Evolutionary conservation across 352 stramenopile genomes (phyloP).

Genomic region (Pseudoperonospora humuli): DNA sequence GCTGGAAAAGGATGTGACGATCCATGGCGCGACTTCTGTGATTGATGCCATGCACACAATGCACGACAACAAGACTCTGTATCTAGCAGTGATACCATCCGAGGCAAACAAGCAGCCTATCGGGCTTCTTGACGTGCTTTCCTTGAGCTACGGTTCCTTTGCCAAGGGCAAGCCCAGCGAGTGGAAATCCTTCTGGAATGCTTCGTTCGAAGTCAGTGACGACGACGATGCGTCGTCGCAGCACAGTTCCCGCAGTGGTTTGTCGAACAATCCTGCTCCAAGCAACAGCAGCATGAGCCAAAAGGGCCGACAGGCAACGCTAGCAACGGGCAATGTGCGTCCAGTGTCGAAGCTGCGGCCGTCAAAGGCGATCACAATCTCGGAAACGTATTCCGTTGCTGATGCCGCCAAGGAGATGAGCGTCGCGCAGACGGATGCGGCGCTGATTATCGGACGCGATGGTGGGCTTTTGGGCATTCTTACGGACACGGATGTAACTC

Average conservation of each 20-base stretch:
- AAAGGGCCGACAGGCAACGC: constrained; percentile 29
- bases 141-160: constrained; percentile 83
- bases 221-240: constrained; percentile 76
- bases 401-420: constrained; percentile 88
- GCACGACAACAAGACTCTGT: constrained; percentile 84
- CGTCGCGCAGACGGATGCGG: constrained; percentile 85
- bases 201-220: constrained; percentile 68
- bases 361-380: constrained; percentile 87
- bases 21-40: constrained; percentile 60
- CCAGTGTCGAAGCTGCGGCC: constrained; percentile 82
- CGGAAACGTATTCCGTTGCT: constrained; percentile 77
- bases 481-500: constrained; percentile 90
- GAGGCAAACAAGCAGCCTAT: constrained; percentile 57
- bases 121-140: constrained; percentile 82
- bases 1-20: constrained; percentile 64
- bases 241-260: constrained; percentile 72
- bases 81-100: constrained; percentile 73
- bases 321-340: constrained; percentile 85
- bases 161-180: constrained; percentile 82
- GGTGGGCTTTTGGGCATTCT: constrained; percentile 92
- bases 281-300: constrained; percentile 33
- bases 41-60: constrained; percentile 86
- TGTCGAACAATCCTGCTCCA: constrained; percentile 45
- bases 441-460: constrained; percentile 87
- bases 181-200: constrained; percentile 88